A percentile compares a stretch with the other conserved stretches of the same genome.
Conservation (phyloP, 805 yeast genomes). For the Candida namnaoensis region DNA sequence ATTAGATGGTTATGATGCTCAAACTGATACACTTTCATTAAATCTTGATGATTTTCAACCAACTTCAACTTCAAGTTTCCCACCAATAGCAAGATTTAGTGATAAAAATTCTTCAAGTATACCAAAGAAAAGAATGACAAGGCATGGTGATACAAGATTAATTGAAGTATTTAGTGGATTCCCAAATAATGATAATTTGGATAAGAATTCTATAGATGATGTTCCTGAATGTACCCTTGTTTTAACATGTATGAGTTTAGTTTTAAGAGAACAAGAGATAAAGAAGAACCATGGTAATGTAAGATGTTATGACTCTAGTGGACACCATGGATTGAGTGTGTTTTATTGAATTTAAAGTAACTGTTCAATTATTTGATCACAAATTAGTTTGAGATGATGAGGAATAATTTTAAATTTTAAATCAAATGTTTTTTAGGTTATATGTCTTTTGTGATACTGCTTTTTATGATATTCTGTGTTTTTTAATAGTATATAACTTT, state of each 20-base stretch:
- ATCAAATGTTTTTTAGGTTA: too few relatives aligned
- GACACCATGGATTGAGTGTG: not conserved
- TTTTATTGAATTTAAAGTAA: too few relatives aligned
- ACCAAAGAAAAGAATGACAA: slow-evolving; percentile 7
- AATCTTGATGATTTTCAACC: not conserved
- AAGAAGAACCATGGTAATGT: slow-evolving; percentile 13
- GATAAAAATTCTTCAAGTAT: slow-evolving; percentile 7
- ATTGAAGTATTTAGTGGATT: slow-evolving; percentile 9
- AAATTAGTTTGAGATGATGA: too few relatives aligned
- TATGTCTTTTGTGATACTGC: too few relatives aligned
- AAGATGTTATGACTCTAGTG: slow-evolving; percentile 11
- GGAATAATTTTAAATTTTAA: too few relatives aligned
- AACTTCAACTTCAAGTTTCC: slow-evolving; percentile 1
- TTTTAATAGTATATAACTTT: too few relatives aligned
- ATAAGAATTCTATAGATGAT: slow-evolving; percentile 5
- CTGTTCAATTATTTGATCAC: too few relatives aligned
- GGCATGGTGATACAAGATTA: slow-evolving; percentile 14
- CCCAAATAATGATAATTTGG: not conserved
- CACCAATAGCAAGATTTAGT: slow-evolving; percentile 15
- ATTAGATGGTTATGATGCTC: slow-evolving; percentile 9
- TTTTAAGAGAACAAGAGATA: slow-evolving; percentile 15
- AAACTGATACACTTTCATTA: slow-evolving; percentile 1
- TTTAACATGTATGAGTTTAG: slow-evolving; percentile 14
- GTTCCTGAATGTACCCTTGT: slow-evolving; percentile 13
- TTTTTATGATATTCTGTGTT: too few relatives aligned